phyloP scores from a whole-genome alignment of 495 filamentous ascomycete species.

The Terfezia claveryi region DNA sequence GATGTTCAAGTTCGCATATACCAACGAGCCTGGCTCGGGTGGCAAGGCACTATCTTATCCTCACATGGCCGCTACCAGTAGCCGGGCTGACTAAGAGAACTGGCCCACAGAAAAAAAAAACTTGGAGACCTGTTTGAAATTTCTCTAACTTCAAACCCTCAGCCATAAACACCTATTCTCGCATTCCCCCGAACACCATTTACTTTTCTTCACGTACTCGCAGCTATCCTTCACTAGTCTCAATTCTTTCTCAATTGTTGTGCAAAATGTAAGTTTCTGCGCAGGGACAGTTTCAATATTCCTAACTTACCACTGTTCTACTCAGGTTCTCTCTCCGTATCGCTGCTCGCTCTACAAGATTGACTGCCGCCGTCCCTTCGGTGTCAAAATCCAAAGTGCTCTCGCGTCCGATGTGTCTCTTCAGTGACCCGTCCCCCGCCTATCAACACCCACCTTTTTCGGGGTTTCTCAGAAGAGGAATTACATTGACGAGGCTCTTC shows the following conservation, averaged over 20 bases:
- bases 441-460: neutral
- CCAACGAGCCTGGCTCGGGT: too few relatives aligned
- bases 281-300: too few relatives aligned
- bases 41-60: too few relatives aligned
- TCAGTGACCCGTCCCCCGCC: neutral
- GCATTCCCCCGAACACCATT: neutral
- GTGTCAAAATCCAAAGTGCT: neutral
- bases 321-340: neutral
- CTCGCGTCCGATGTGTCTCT: neutral
- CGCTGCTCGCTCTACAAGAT: neutral
- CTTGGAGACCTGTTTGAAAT: neutral
- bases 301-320: neutral
- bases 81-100: neutral
- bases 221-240: neutral
- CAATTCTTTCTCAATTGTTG: neutral
- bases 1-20: too few relatives aligned
- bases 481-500: neutral
- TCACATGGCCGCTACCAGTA: neutral
- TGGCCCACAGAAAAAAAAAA: neutral
- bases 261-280: neutral
- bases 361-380: neutral
- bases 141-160: neutral
- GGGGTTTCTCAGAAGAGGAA: neutral
- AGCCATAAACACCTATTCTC: neutral
- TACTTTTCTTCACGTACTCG: neutral